Evolutionary conservation across 1,284 basidiomycete species (phyloP), one percentile per base, ranked within the genome.

Genomic region (Schizopora paradoxa): DNA sequence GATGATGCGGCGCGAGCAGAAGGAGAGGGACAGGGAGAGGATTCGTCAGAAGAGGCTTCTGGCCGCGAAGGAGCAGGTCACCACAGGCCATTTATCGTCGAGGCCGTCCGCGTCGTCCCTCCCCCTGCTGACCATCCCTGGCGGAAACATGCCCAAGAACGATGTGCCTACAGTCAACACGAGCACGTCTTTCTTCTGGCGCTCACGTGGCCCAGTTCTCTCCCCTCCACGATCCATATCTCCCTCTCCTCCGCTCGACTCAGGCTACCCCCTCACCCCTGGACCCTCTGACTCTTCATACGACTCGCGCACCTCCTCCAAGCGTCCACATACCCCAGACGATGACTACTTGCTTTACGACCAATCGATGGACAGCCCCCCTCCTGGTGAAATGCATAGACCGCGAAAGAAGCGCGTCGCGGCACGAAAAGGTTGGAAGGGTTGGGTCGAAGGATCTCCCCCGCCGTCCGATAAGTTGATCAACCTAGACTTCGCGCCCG

Each of bases 401-500:
- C 56, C 61, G 16, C 76, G 79, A 49, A 88, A 71, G 69, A 85
- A 82, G 69, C 77, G 86, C 21, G 68, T 75, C 16, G 81, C 79
- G 1, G 81, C 78, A 27, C 79, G 73, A 60, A 86, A 85, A 59
- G 87, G 85, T 31, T 92, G 89, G 79, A 90, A 86, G 66, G 85
- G 85, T 41, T 89, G 86, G 86, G 82, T 87, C 14, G 86, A 86
- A 66, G 83, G 82, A 51, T 86, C 82, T 8, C 82, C 86, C 6
- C 82, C 77, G 38, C 86, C 87, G 6, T 86, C 81, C 18, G 79
- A 80, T 56, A 89, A 82, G 60, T 66, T 86, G 47, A 90, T 86
- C 64, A 89, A 88, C 55, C 74, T 86, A 56, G 78, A 89, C 58
- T 68, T 73, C 47, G 79, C 83, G 41, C 67, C 72, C 16, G 61